Percentiles rank a stretch among this genome's conserved stretches.
Evolutionary conservation across 306 rosid genomes (phyloP).

Genomic region (Prunus armeniaca): DNA sequence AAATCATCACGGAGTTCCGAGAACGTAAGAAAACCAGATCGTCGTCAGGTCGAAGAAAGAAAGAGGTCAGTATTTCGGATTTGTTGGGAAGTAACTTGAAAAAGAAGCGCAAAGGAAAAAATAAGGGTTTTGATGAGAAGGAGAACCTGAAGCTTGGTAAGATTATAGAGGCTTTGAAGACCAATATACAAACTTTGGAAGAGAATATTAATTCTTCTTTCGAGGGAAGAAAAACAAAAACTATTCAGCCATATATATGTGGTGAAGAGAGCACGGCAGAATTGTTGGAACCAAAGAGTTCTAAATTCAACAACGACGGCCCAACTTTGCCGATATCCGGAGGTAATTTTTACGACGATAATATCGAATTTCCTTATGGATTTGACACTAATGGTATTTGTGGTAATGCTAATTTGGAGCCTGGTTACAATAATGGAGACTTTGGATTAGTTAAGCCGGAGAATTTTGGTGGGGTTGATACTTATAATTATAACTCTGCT

Average conservation of each 20-base stretch:
- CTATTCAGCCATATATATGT: background rate
- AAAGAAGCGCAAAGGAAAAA: background rate
- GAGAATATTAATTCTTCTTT: background rate
- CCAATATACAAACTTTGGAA: background rate
- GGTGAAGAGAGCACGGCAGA: no score
- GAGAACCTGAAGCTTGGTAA: no score
- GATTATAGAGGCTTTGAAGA: background rate
- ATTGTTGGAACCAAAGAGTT: no score
- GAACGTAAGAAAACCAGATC: slow-evolving; percentile 1
- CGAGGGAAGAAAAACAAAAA: background rate
- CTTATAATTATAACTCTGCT: no score
- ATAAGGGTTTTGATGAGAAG: background rate
- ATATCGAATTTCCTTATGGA: background rate
- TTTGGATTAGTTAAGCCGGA: no score
- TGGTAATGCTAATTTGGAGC: background rate
- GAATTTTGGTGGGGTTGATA: no score
- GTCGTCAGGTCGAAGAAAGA: background rate
- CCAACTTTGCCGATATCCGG: background rate
- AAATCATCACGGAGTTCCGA: slow-evolving; percentile 9
- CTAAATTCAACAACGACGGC: background rate
- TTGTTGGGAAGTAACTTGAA: background rate
- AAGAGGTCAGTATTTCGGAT: background rate
- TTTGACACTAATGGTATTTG: background rate
- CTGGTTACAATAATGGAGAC: no score
- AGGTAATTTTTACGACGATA: background rate